Base-by-base conservation (phyloP, 768 basidiomycete species). In the Hericium rajendrae region DNA sequence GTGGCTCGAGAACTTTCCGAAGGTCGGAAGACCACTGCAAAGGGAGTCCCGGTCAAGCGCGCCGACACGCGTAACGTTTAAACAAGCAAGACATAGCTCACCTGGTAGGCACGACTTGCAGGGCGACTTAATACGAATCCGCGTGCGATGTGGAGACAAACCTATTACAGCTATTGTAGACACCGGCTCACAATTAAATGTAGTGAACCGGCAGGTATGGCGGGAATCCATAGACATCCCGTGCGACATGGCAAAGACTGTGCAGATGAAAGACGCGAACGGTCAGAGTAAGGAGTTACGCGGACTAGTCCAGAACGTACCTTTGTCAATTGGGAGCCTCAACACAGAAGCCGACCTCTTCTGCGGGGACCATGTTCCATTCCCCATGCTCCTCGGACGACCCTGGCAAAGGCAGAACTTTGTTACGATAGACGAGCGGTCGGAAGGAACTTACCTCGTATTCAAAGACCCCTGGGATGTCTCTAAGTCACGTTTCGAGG, bases 241-340 rank as follows among this genome's bases (percentile, higher is more conserved):
- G 2, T 18, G 20, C 8, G 49, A 50, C 6, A 22, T 50, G 9
- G 15, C 22, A 8, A 8, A 24, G 3, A 15, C 49, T 4, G 26
- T 28, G 20, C 6, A 28, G 15, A 58, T 65, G 58, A 54, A 57
- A 16, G 70, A 72, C 53, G 69, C 66, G 0, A 72, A 70, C 59
- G 69, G 69, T 2, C 66, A 65, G 2, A 55, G 60, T 51, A 63
- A 64, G 0, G 32, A 57, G 2, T 52, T 68, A 10, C 50, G 51
- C 46, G 69, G 69, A 13, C 53, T 64, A 38, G 60, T 67, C 8
- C 20, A 56, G 2, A 57, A 60, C 18, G 65, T 68, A 2, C 58
- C 58, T 6, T 49, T 72, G 2, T 28, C 20, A 8, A 65, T 65
- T 40, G 69, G 70, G 52, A 56, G 41, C 3, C 57, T 69, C 1